phyloP scores from a whole-genome alignment of 306 rosid genomes.

The Prosopis cineraria region DNA sequence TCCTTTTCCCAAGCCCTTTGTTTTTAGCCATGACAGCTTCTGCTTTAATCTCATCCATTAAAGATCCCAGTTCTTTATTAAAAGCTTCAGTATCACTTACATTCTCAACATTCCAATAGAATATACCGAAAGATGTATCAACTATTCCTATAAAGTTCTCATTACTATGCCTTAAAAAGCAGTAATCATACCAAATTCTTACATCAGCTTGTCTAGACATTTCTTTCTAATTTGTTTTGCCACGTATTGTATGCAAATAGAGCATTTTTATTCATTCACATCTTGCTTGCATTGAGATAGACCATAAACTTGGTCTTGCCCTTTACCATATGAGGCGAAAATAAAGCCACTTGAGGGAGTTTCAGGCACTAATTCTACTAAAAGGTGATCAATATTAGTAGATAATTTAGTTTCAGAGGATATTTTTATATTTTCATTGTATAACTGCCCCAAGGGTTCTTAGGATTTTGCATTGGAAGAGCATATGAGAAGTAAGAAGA shows the following conservation, averaged over 20 bases:
- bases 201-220: constrained; percentile 59
- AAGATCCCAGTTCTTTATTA: constrained; percentile 44
- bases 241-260: constrained; percentile 56
- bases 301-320: constrained; percentile 52
- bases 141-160: constrained; percentile 51
- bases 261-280: constrained; percentile 54
- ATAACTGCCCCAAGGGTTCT: constrained; percentile 53
- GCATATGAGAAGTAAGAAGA: constrained; percentile 44
- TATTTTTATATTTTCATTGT: constrained; percentile 48
- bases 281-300: constrained; percentile 73
- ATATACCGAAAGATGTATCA: constrained; percentile 59
- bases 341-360: constrained; percentile 47
- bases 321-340: constrained; percentile 44
- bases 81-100: constrained; percentile 62
- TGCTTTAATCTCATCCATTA: constrained; percentile 41
- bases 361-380: constrained; percentile 47
- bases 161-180: constrained; percentile 53
- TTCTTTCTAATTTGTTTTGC: constrained; percentile 51
- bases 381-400: constrained; percentile 46
- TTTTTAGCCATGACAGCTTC: constrained; percentile 43
- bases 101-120: constrained; percentile 47
- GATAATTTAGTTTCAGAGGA: constrained; percentile 42
- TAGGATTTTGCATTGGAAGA: constrained; percentile 42
- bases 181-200: constrained; percentile 68
- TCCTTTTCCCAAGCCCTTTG: constrained; percentile 64